These are phyloP conservation scores for Neurospora africana DNA, from an alignment of 495 filamentous ascomycete genomes.

Conservation along the genomic window DNA sequence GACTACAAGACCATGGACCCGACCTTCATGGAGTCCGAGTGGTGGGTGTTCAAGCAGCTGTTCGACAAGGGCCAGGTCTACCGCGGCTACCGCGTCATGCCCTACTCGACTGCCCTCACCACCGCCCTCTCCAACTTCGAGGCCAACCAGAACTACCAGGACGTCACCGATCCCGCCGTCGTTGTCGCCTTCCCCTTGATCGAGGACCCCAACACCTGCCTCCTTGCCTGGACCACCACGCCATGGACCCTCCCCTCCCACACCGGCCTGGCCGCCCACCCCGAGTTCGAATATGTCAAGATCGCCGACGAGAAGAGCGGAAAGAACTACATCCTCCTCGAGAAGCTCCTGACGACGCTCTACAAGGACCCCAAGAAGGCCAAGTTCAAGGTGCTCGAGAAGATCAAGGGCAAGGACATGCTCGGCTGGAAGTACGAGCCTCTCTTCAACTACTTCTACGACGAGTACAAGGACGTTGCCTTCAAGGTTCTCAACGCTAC, in stretches of 20 bases:
- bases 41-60: constrained; percentile 94
- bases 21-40: constrained; percentile 90
- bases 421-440: constrained; percentile 87
- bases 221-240: constrained; percentile 91
- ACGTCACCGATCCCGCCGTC: constrained; percentile 85
- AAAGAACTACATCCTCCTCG: constrained; percentile 80
- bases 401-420: constrained; percentile 78
- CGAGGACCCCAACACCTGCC: constrained; percentile 60
- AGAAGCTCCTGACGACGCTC: constrained; percentile 70
- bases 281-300: constrained; percentile 90
- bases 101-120: constrained; percentile 82
- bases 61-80: constrained; percentile 86
- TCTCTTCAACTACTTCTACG: constrained; percentile 86
- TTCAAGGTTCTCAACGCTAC: constrained; percentile 78
- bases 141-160: constrained; percentile 88
- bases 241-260: constrained; percentile 94
- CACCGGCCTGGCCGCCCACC: constrained; percentile 67
- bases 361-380: constrained; percentile 98
- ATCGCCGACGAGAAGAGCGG: constrained; percentile 71
- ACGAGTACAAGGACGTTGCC: constrained; percentile 90
- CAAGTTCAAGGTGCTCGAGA: constrained; percentile 79
- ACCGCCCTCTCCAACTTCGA: constrained; percentile 93
- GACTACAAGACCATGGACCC: constrained; percentile 98
- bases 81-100: constrained; percentile 84
- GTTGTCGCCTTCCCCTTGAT: constrained; percentile 81